Base-by-base conservation (phyloP, 495 filamentous ascomycete genomes). In the Penicillium canariense region DNA sequence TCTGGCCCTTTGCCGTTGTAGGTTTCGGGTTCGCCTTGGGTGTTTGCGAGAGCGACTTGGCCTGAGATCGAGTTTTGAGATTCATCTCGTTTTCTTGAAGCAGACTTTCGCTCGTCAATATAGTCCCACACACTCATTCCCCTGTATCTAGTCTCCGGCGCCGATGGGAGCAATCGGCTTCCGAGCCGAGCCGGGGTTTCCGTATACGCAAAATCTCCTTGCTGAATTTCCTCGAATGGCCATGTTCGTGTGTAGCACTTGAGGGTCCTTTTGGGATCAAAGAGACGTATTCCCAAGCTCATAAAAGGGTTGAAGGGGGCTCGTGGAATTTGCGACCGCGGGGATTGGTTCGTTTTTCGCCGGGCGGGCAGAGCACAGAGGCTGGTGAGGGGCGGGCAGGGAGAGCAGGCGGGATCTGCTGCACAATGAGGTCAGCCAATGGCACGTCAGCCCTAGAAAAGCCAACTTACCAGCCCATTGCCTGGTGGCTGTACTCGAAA, bases 141-240 rank as follows among this genome's bases (percentile, higher is more conserved):
- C 43, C n/a, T 34, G 48, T 26, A 55, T 60, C 31, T 59, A 67
- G 56, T 60, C 65, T 11, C 65, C 65, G 47, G 62, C 50, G 38
- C 58, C 55, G 17, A 62, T 51, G 40, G 55, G 50, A 27, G 51
- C 45, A 20, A 28, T 22, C 43, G 50, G 42, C 28, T 40, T 49
- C 42, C 53, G 45, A 36, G 28, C 35, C 34, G 46, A 60, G 22
- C 48, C 26, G 51, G 32, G 48, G 28, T 44, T 60, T 48, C 59
- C 48, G 34, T 59, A 48, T 62, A 44, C 42, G 53, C 48, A 56
- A 49, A 26, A 46, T 65, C 51, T 55, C 48, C 26, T 46, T 51
- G 51, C 14, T 35, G n/a, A 31, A 26, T 50, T 50, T 38, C 48
- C 45, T 52, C 62, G 59, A 58, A 57, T 62, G 53, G 61, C 61